phyloP scores from a whole-genome alignment of 2,329 filamentous ascomycete genomes.

The Xylariales sp. region DNA sequence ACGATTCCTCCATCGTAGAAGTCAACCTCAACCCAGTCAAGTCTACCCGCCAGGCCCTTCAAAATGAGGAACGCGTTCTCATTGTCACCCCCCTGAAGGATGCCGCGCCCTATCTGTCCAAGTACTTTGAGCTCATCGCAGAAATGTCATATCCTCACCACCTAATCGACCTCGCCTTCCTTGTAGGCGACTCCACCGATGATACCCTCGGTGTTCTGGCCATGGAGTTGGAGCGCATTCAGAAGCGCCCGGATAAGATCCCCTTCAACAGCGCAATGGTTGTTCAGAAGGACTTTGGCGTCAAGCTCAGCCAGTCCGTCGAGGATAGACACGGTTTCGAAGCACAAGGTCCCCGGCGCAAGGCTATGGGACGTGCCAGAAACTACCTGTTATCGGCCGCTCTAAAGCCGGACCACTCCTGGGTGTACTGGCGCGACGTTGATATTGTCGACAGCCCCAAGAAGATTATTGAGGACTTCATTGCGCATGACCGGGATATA shows the following conservation, averaged over 20 bases:
- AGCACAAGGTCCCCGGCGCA: conserved; percentile 84
- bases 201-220: conserved; percentile 86
- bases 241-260: conserved; percentile 72
- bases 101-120: conserved; percentile 72
- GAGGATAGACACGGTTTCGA: conserved; percentile 79
- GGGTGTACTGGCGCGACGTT: conserved; percentile 98
- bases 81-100: conserved; percentile 92
- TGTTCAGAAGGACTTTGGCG: conserved; percentile 87
- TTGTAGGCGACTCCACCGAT: conserved; percentile 87
- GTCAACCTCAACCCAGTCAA: conserved; percentile 81
- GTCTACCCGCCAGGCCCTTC: conserved; percentile 72
- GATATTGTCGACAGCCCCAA: conserved; percentile 89
- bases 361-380: conserved; percentile 81
- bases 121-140: conserved; percentile 89
- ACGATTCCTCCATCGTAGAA: conserved; percentile 71
- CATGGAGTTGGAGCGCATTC: conserved; percentile 81
- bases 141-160: conserved; percentile 91
- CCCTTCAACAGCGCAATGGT: conserved; percentile 83
- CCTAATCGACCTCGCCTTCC: conserved; percentile 90
- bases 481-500: conserved; percentile 88
- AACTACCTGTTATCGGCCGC: conserved; percentile 86
- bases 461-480: conserved; percentile 89
- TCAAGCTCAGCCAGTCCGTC: conserved; percentile 70
- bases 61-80: conserved; percentile 81
- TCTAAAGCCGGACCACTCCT: conserved; percentile 89